Conservation (phyloP, 768 basidiomycete genomes). For the Podaxis pistillaris region DNA sequence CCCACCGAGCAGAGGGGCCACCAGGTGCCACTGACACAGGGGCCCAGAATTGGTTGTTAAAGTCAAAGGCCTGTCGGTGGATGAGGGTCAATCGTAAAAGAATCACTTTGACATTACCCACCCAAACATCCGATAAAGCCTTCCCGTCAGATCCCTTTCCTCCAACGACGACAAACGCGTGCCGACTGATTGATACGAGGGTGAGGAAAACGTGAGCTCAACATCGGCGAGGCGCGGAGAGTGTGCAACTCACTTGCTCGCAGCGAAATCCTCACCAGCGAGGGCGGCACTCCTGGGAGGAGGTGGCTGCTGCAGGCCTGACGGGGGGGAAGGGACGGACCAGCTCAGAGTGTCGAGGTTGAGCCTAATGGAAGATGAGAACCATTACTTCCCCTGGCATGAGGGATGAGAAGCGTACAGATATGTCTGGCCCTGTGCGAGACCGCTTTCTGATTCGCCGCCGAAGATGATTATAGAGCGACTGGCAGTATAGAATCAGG, state of each 20-base stretch:
- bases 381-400: constrained; percentile 1
- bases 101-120: constrained; percentile 23
- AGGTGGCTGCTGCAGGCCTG: constrained; percentile 45
- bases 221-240: constrained; percentile 5
- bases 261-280: constrained; percentile 68
- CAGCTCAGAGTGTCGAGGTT: constrained; percentile 61
- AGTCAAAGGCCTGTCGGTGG: constrained; percentile 68
- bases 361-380: constrained; percentile 42
- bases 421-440: constrained; percentile 63
- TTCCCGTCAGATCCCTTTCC: constrained; percentile 56
- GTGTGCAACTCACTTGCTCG: constrained; percentile 66
- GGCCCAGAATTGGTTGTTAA: constrained; percentile 75
- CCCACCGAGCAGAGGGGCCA: constrained; percentile 64
- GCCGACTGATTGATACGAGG: constrained; percentile 46
- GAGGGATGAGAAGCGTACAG: constrained; percentile 43
- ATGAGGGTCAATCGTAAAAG: not conserved
- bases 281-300: constrained; percentile 64
- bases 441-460: constrained; percentile 65
- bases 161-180: constrained; percentile 72
- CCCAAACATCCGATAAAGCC: constrained; percentile 73
- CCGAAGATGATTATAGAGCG: constrained; percentile 72
- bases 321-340: constrained; percentile 53
- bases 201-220: not conserved
- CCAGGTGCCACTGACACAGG: constrained; percentile 49
- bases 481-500: constrained; percentile 35